Evolutionary conservation across 2,329 filamentous ascomycete species (phyloP), one percentile per base, ranked within the genome.

Genomic region (Aspergillus novoparasiticus): DNA sequence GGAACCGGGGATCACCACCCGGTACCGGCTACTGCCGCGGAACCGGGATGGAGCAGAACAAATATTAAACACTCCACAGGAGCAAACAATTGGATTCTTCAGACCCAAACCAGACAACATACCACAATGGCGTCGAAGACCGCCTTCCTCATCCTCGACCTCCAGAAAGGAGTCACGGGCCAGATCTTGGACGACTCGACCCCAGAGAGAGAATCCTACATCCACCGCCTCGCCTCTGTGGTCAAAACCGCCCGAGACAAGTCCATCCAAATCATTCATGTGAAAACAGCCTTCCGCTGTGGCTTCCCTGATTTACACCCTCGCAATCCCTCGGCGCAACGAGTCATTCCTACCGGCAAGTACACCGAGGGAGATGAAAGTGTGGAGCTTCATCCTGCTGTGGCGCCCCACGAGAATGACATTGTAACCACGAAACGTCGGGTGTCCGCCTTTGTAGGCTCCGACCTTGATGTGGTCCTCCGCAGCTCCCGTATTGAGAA

Each of bases 381-480:
- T 11, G 26, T 30, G 6, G 48, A 51, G 48, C 32, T 30, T 2
- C 48, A 32, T 11, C 16, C 28, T 1, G 10, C 56, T 14, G 61
- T 74, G 26, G 56, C 66, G 0, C 72, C 71, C 6, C 30, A 46
- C 0, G 58, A 67, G 4, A 63, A 66, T 12, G 78, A 79, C 30
- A 66, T 75, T 6, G 56, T 75, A 6, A 66, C 79, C 45, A 75
- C 64, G 50, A 80, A 80, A 67, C 70, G 70, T 21, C 73, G 78
- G 6, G 69, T 78, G 3, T 79, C 77, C 8, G 77, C 77, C 0
- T 76, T 80, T 53, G 59, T 69, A 16, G 71, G 71, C 8, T 78
- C 72, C 0, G 77, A 78, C 26, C 62, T 80, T 4, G 77, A 79
- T 5, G 50, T 76, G 3, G 64, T 79, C 5, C 68, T 80, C 2